A percentile compares a stretch with the other conserved stretches of the same genome.
Conservation (phyloP, 2,329 filamentous ascomycete species). For the Trichophyton schoenleinii region DNA sequence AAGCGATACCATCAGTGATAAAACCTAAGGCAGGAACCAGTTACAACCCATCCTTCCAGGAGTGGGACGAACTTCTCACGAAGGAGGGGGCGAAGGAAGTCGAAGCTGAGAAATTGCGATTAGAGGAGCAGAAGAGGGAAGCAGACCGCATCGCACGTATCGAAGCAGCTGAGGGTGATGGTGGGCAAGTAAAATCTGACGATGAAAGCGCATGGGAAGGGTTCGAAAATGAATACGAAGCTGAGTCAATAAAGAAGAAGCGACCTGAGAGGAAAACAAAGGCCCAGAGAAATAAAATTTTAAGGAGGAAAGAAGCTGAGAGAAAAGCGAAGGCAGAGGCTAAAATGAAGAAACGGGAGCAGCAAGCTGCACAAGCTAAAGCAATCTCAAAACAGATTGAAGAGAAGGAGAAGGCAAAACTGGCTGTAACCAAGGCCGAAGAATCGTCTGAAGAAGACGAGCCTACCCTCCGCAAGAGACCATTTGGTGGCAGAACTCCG, state of each 20-base stretch:
- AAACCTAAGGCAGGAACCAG: slow-evolving; percentile 72
- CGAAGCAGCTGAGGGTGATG: slow-evolving; percentile 61
- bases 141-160: slow-evolving; percentile 55
- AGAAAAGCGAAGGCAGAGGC: slow-evolving; percentile 61
- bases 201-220: slow-evolving; percentile 89
- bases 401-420: slow-evolving; percentile 39
- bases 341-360: slow-evolving; percentile 58
- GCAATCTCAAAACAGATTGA: slow-evolving; percentile 47
- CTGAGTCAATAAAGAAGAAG: slow-evolving; percentile 57
- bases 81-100: slow-evolving; percentile 68
- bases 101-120: slow-evolving; percentile 61
- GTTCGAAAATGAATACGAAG: slow-evolving; percentile 65
- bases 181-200: slow-evolving; percentile 62
- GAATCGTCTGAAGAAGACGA: slow-evolving; percentile 44
- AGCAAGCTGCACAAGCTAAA: slow-evolving; percentile 59
- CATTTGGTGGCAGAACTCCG: slow-evolving; percentile 53
- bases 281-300: slow-evolving; percentile 73
- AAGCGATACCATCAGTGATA: slow-evolving; percentile 62
- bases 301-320: slow-evolving; percentile 80
- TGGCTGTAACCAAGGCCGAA: slow-evolving; percentile 22
- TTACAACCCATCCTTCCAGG: slow-evolving; percentile 81
- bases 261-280: slow-evolving; percentile 74
- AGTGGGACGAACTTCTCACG: slow-evolving; percentile 67
- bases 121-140: slow-evolving; percentile 55
- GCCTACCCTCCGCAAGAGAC: slow-evolving; percentile 53